Conservation (phyloP, 345 rosid genomes). For the Litchi chinensis region DNA sequence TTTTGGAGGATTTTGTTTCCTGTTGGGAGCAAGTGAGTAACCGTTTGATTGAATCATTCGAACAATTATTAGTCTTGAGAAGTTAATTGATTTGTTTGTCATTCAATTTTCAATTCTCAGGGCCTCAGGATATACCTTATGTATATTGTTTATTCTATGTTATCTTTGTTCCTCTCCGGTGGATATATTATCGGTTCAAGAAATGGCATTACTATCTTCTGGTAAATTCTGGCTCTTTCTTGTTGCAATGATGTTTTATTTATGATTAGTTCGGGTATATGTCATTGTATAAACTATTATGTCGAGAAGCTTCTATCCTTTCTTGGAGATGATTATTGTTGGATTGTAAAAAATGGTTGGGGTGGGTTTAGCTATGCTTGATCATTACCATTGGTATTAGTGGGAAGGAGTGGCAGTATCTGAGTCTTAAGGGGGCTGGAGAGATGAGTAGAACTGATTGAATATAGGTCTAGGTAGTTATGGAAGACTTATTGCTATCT, state of each 20-base stretch:
- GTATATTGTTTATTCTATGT: slow-evolving; percentile 83
- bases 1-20: slow-evolving; percentile 90
- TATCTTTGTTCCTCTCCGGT: slow-evolving; percentile 88
- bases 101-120: slow-evolving; percentile 40
- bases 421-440: slow-evolving; percentile 8
- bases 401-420: neutral
- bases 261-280: neutral
- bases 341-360: neutral
- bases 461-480: neutral
- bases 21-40: slow-evolving; percentile 89
- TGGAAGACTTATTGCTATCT: neutral
- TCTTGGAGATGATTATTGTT: neutral
- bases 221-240: slow-evolving; percentile 47
- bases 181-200: slow-evolving; percentile 96
- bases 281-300: neutral
- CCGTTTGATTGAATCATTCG: slow-evolving; percentile 10
- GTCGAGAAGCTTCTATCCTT: neutral
- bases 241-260: neutral
- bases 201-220: slow-evolving; percentile 98
- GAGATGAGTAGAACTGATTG: neutral
- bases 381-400: neutral
- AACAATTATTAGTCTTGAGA: neutral
- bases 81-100: slow-evolving; percentile 11
- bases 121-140: slow-evolving; percentile 86
- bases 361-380: neutral